These are phyloP conservation scores for Coemansia sp. DNA, from an alignment of 371 early-diverging fungal species.

Conservation along the genomic window DNA sequence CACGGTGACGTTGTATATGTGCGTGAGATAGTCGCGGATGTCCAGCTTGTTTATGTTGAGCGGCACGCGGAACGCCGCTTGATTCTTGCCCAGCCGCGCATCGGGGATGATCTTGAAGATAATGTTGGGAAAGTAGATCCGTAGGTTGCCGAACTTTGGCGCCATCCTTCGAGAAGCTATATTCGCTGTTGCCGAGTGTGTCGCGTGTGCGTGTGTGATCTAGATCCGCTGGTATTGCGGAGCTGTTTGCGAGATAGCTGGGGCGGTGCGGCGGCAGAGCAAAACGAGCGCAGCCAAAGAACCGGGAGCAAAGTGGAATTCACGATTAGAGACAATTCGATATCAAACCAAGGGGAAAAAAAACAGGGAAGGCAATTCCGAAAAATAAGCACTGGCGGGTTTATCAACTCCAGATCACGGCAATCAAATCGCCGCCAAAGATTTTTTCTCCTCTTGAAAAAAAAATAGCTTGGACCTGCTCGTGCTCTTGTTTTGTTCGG, in stretches of 20 bases:
- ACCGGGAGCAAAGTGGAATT: too few species aligned
- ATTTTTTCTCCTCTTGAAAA: background rate
- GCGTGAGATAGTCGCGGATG: slow-evolving; percentile 81
- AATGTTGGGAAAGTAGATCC: slow-evolving; percentile 90
- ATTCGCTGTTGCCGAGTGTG: background rate
- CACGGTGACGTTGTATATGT: slow-evolving; percentile 82
- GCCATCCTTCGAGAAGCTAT: slow-evolving; percentile 30
- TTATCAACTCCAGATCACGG: background rate
- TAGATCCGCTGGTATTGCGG: background rate
- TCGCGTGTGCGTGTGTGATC: background rate
- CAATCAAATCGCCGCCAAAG: slow-evolving; percentile 5
- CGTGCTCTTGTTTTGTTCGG: background rate
- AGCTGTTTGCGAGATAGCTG: background rate
- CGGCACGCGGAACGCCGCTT: slow-evolving; percentile 91
- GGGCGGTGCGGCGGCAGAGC: too few species aligned
- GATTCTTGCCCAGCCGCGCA: slow-evolving; percentile 76
- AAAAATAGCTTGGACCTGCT: background rate
- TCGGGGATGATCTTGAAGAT: slow-evolving; percentile 83
- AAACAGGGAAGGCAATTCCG: too few species aligned
- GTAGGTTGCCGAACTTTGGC: slow-evolving; percentile 54
- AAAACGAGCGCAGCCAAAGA: too few species aligned
- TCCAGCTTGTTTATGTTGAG: slow-evolving; percentile 94
- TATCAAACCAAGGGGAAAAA: too few species aligned
- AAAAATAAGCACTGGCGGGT: too few species aligned
- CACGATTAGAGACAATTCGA: too few species aligned